Evolutionary conservation across 805 yeast species (phyloP).

Genomic region (Ogataea wickerhamii): DNA sequence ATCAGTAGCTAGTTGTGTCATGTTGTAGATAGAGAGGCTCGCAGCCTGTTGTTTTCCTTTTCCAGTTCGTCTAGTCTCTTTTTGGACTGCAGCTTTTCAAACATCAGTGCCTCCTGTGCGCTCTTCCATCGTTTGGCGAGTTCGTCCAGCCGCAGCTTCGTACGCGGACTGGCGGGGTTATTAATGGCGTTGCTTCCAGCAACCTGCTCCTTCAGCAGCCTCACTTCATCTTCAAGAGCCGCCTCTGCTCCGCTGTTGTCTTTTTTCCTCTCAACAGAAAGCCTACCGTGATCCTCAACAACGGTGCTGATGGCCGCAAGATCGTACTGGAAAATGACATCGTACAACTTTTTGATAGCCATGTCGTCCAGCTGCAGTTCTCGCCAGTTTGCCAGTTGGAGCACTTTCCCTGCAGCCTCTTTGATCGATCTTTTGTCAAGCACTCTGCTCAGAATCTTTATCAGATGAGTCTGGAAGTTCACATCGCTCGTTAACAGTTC

Average conservation of each 20-base stretch:
- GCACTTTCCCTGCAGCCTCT: slow-evolving; percentile 55
- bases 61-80: slow-evolving; percentile 52
- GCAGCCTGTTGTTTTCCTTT: slow-evolving; percentile 45
- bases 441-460: slow-evolving; percentile 48
- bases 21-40: slow-evolving; percentile 1
- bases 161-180: slow-evolving; percentile 30
- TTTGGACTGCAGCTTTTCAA: slow-evolving; percentile 56
- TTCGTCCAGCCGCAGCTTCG: slow-evolving; percentile 51
- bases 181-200: slow-evolving; percentile 6
- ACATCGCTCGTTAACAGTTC: slow-evolving; percentile 34
- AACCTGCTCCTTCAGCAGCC: neutral
- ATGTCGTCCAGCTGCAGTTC: slow-evolving; percentile 19
- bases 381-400: slow-evolving; percentile 35
- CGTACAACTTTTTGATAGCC: slow-evolving; percentile 35
- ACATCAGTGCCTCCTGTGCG: slow-evolving; percentile 65
- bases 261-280: slow-evolving; percentile 9
- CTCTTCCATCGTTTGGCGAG: slow-evolving; percentile 62
- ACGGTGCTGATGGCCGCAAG: slow-evolving; percentile 59
- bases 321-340: slow-evolving; percentile 39
- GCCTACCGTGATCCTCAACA: slow-evolving; percentile 49
- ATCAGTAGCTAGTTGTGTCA: no score
- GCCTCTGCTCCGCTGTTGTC: neutral
- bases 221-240: slow-evolving; percentile 2
- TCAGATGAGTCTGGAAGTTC: slow-evolving; percentile 46
- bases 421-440: slow-evolving; percentile 55